phyloP scores from a whole-genome alignment of 2,329 filamentous ascomycete species.

The Colletotrichum sidae region DNA sequence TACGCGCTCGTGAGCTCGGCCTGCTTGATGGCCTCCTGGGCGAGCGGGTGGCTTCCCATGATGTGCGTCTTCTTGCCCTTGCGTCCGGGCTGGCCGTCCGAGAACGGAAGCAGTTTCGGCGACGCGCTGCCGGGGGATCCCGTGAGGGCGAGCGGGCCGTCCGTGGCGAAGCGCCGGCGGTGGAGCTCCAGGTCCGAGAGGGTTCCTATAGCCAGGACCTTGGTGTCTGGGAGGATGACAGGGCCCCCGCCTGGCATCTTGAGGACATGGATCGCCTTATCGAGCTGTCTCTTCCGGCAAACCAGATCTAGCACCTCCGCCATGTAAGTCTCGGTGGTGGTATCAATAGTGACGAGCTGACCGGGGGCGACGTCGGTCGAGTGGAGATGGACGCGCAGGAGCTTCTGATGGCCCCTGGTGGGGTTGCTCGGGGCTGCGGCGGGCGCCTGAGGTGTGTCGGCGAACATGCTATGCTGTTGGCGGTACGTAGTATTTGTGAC shows the following conservation, averaged over 20 bases:
- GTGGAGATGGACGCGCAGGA: constrained; percentile 78
- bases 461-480: constrained; percentile 62
- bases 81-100: constrained; percentile 54
- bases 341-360: constrained; percentile 79
- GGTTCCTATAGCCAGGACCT: constrained; percentile 82
- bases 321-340: constrained; percentile 85
- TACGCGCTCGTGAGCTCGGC: constrained; percentile 68
- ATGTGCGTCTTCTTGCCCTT: constrained; percentile 65
- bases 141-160: constrained; percentile 75
- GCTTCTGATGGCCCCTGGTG: constrained; percentile 73
- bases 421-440: constrained; percentile 54
- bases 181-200: constrained; percentile 81
- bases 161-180: constrained; percentile 79
- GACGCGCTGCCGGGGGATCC: constrained; percentile 77
- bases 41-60: constrained; percentile 73
- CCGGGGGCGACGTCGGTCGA: constrained; percentile 77
- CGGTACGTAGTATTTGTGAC: constrained; percentile 72
- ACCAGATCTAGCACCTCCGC: constrained; percentile 84
- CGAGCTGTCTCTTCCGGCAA: constrained; percentile 81
- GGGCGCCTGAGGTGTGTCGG: constrained; percentile 66
- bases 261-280: constrained; percentile 83
- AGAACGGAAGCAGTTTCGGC: constrained; percentile 70
- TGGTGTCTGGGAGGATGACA: constrained; percentile 80
- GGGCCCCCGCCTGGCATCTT: constrained; percentile 81
- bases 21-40: constrained; percentile 70